Conservation (phyloP, 768 basidiomycete species). For the Tylopilus intermedius region DNA sequence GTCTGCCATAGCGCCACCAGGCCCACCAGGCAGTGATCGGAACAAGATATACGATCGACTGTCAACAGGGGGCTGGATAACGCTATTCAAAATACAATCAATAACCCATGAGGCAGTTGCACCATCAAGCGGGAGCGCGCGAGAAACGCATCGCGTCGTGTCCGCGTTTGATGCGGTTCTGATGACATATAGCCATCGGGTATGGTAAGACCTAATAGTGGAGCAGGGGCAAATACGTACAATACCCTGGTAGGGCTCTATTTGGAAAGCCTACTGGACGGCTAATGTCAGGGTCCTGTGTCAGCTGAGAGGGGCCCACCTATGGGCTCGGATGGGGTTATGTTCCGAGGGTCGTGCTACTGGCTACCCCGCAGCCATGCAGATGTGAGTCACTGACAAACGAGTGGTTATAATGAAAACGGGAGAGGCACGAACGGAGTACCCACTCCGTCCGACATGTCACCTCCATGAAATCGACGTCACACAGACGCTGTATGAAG, state of each 20-base stretch:
- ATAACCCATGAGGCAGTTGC: conserved; percentile 16
- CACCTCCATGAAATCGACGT: conserved; percentile 1
- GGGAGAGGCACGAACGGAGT: background rate
- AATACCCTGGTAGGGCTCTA: conserved; percentile 9
- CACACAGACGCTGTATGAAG: conserved; percentile 8
- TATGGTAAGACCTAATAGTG: conserved; percentile 18
- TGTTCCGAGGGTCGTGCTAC: conserved; percentile 1
- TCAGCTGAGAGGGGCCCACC: conserved; percentile 7
- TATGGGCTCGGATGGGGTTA: background rate
- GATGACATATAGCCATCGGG: conserved; percentile 16
- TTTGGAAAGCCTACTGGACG: conserved; percentile 17
- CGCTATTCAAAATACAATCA: conserved; percentile 9
- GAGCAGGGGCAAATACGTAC: conserved; percentile 26
- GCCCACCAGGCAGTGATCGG: conserved; percentile 25
- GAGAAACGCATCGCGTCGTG: conserved; percentile 8
- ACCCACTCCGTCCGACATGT: conserved; percentile 1
- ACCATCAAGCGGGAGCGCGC: conserved; percentile 14
- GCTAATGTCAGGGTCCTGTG: conserved; percentile 6
- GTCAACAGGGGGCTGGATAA: conserved; percentile 9
- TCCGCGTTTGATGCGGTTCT: conserved; percentile 8
- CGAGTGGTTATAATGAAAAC: conserved; percentile 4
- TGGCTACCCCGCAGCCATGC: conserved; percentile 4
- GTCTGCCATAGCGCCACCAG: conserved; percentile 16
- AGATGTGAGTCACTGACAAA: background rate
- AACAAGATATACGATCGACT: conserved; percentile 22